These are phyloP conservation scores for Aspergillus luchuensis DNA, from an alignment of 2,329 filamentous ascomycete species.

Conservation along the genomic window DNA sequence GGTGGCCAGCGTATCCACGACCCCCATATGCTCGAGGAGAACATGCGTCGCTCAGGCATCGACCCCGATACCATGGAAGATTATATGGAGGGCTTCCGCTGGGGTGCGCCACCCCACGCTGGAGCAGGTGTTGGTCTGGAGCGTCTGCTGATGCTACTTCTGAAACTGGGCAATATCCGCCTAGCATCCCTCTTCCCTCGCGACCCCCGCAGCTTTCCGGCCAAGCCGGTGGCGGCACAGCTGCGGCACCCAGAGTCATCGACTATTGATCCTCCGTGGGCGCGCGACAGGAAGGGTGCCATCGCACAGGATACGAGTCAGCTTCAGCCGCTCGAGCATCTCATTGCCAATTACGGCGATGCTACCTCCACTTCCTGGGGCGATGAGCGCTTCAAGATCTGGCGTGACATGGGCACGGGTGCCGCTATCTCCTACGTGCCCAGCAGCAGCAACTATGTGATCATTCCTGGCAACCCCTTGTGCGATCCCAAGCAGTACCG, in stretches of 20 bases:
- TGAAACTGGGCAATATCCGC: conserved; percentile 85
- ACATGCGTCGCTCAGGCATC: conserved; percentile 75
- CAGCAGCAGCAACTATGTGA: conserved; percentile 70
- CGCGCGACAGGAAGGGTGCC: conserved; percentile 38
- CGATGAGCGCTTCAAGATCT: conserved; percentile 83
- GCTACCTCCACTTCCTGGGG: conserved; percentile 93
- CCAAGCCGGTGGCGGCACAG: conserved; percentile 60
- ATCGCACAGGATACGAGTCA: conserved; percentile 52
- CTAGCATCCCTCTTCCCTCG: conserved; percentile 84
- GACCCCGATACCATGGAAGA: conserved; percentile 83
- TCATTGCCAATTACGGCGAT: conserved; percentile 94
- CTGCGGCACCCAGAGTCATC: conserved; percentile 88
- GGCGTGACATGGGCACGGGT: conserved; percentile 76
- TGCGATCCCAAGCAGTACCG: conserved; percentile 77
- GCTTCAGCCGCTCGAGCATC: conserved; percentile 75
- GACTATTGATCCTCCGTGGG: conserved; percentile 71
- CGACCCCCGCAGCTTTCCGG: conserved; percentile 83
- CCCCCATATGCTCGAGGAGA: conserved; percentile 69
- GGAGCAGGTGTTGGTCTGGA: conserved; percentile 89
- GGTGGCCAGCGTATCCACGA: conserved; percentile 93
- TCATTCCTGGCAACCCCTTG: conserved; percentile 83
- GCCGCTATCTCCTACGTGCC: conserved; percentile 83
- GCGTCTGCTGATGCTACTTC: conserved; percentile 80
- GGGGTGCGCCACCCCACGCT: conserved; percentile 84
- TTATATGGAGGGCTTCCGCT: conserved; percentile 85